These are phyloP conservation scores for Neurospora discreta DNA, from an alignment of 495 filamentous ascomycete species.

Conservation along the genomic window DNA sequence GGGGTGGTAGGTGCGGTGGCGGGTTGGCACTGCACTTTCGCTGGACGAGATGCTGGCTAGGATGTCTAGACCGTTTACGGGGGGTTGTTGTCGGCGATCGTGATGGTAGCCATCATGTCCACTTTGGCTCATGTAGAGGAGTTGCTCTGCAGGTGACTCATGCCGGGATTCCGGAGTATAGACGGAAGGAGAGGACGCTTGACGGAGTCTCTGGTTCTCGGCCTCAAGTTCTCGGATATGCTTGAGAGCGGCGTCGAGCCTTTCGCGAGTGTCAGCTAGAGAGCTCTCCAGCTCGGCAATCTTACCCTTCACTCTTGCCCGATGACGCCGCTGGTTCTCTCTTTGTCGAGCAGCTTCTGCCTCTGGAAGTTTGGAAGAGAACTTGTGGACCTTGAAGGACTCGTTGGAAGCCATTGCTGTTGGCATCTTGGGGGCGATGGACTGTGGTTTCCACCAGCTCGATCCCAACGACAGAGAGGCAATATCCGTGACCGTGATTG, in stretches of 20 bases:
- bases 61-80: background rate
- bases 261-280: slow-evolving; percentile 4
- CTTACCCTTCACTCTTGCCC: slow-evolving; percentile 17
- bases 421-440: background rate
- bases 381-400: slow-evolving; percentile 9
- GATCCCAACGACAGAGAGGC: background rate
- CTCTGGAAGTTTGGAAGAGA: slow-evolving; percentile 13
- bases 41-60: background rate
- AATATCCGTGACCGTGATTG: background rate
- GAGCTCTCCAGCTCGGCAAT: slow-evolving; percentile 14
- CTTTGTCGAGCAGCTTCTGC: slow-evolving; percentile 16
- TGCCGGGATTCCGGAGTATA: background rate
- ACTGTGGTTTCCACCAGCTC: background rate
- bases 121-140: background rate
- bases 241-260: slow-evolving; percentile 11
- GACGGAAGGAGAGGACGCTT: background rate
- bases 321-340: slow-evolving; percentile 24
- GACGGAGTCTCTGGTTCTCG: slow-evolving; percentile 10
- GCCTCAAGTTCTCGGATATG: slow-evolving; percentile 9
- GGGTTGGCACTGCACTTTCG: background rate
- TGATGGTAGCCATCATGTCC: background rate
- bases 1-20: background rate
- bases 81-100: background rate
- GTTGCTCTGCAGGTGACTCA: background rate
- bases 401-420: background rate